Conservation (phyloP, 345 rosid genomes). For the Aegle marmelos region DNA sequence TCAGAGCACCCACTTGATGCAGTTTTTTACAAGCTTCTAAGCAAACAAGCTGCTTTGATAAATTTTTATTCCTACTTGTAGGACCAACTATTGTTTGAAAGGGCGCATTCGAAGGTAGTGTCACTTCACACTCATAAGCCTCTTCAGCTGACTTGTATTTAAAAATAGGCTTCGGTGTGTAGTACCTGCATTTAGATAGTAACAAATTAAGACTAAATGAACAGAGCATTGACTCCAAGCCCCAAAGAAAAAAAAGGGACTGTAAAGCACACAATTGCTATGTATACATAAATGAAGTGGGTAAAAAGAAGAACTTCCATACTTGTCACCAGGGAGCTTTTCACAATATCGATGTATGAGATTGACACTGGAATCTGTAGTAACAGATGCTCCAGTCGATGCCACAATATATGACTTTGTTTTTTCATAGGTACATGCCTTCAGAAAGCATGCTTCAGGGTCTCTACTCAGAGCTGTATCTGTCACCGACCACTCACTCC, state of each 20-base stretch:
- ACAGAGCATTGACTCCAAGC: background rate
- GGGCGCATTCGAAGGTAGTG: constrained; percentile 53
- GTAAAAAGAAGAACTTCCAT: constrained; percentile 5
- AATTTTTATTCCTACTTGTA: constrained; percentile 38
- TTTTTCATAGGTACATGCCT: constrained; percentile 31
- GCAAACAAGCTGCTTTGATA: constrained; percentile 65
- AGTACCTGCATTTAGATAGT: constrained; percentile 36
- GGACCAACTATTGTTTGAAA: constrained; percentile 58
- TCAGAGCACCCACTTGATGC: constrained; percentile 52
- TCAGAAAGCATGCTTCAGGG: constrained; percentile 34
- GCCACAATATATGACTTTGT: constrained; percentile 35
- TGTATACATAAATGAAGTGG: background rate
- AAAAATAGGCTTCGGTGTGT: constrained; percentile 46
- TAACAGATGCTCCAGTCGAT: constrained; percentile 51
- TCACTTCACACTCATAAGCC: constrained; percentile 39
- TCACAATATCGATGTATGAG: constrained; percentile 48
- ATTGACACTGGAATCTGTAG: constrained; percentile 51
- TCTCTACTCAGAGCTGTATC: constrained; percentile 51
- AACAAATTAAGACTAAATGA: constrained; percentile 9
- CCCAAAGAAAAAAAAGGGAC: background rate
- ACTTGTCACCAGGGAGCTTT: constrained; percentile 62
- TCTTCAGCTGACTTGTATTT: constrained; percentile 28
- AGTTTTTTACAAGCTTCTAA: constrained; percentile 73
- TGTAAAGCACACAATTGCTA: background rate
- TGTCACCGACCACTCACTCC: constrained; percentile 52